These are phyloP conservation scores for Cystobasidiaceae sp. DNA, from an alignment of 1,284 basidiomycete genomes.

Conservation along the genomic window DNA sequence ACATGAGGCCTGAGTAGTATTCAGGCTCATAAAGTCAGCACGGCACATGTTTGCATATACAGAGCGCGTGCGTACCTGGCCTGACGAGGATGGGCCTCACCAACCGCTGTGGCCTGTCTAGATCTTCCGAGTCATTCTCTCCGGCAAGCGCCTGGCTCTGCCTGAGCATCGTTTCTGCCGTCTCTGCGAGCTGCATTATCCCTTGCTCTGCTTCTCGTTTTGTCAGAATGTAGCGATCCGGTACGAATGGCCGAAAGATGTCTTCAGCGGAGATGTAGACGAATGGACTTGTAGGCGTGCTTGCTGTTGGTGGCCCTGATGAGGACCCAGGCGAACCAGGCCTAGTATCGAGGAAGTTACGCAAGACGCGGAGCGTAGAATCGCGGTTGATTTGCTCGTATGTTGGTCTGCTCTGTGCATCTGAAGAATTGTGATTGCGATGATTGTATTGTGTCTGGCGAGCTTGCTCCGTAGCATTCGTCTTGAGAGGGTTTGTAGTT, in stretches of 20 bases:
- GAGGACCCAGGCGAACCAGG: conserved; percentile 37
- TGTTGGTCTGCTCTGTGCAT: too few relatives aligned
- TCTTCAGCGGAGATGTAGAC: conserved; percentile 94
- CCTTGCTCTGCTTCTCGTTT: conserved; percentile 81
- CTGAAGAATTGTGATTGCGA: conserved; percentile 30
- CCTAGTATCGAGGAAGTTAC: conserved; percentile 60
- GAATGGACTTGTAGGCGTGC: conserved; percentile 58
- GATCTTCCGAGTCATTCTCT: too few relatives aligned
- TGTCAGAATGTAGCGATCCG: conserved; percentile 75
- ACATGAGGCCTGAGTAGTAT: conserved; percentile 70
- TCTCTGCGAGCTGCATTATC: conserved; percentile 49
- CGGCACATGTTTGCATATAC: neutral
- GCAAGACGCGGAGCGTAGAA: conserved; percentile 75
- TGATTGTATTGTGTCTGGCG: neutral
- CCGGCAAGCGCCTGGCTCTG: neutral
- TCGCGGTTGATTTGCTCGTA: conserved; percentile 86
- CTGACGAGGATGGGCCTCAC: too few relatives aligned
- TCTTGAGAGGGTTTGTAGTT: conserved; percentile 43
- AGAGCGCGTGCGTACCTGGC: conserved; percentile 69
- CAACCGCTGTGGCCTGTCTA: too few relatives aligned
- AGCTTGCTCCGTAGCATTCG: conserved; percentile 33
- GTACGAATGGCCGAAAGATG: conserved; percentile 77
- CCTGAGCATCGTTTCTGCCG: conserved; percentile 10
- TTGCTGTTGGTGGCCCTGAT: conserved; percentile 38
- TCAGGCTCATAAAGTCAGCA: neutral